A percentile compares a stretch with the other conserved stretches of the same genome.
Evolutionary conservation across 208 protist species (phyloP).

Genomic region (Entamoeba dispar): DNA sequence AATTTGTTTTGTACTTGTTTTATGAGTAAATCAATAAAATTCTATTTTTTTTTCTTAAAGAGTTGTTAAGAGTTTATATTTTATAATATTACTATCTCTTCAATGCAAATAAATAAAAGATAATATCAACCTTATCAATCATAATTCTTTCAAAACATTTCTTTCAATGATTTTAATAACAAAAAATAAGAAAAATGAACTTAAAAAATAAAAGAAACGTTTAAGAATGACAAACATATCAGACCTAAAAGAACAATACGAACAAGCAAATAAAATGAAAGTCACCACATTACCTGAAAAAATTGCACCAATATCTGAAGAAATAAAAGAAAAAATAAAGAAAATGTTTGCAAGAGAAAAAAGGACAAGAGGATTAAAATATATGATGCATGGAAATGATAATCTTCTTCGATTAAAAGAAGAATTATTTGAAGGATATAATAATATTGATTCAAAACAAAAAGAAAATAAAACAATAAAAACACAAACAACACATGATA

Average conservation of each 20-base stretch:
- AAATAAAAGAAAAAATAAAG: neutral
- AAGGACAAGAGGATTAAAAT: neutral
- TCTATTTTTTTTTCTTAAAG: too few relatives aligned
- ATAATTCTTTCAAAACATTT: too few relatives aligned
- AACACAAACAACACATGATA: neutral
- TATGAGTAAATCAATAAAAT: too few relatives aligned
- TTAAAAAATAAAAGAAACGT: too few relatives aligned
- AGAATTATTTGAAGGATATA: neutral
- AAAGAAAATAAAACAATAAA: neutral
- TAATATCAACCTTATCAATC: too few relatives aligned
- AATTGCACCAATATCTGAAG: neutral
- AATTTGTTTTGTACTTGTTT: too few relatives aligned
- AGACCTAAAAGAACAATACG: neutral
- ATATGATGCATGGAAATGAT: neutral
- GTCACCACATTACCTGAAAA: neutral
- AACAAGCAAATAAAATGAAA: neutral
- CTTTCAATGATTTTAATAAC: too few relatives aligned
- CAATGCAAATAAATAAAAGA: too few relatives aligned
- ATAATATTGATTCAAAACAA: neutral
- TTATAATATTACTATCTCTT: too few relatives aligned
- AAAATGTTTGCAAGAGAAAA: neutral
- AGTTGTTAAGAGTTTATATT: too few relatives aligned
- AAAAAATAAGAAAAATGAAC: too few relatives aligned
- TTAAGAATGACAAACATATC: too few relatives aligned
- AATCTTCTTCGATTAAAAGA: neutral